phyloP scores from a whole-genome alignment of 768 basidiomycete species.

The Lactarius indigo region DNA sequence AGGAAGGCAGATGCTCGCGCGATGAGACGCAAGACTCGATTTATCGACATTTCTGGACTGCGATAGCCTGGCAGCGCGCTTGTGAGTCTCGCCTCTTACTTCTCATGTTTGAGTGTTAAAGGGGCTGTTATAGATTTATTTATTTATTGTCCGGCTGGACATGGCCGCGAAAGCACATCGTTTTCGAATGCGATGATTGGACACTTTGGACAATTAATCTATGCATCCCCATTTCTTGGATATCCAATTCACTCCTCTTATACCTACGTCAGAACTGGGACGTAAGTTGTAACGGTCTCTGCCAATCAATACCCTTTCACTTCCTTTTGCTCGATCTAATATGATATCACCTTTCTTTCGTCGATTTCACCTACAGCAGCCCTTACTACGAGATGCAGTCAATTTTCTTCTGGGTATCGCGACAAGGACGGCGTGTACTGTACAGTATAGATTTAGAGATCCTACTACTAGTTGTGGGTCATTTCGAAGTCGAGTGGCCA shows the following conservation, averaged over 20 bases:
- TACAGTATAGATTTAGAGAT: slow-evolving; percentile 6
- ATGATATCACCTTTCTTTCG: background rate
- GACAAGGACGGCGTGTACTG: slow-evolving; percentile 6
- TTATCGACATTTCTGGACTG: slow-evolving; percentile 59
- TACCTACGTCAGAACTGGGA: background rate
- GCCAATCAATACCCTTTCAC: background rate
- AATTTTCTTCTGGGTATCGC: background rate
- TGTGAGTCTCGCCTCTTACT: background rate
- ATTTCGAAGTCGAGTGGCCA: background rate
- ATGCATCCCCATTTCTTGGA: background rate
- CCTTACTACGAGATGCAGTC: background rate
- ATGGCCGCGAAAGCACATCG: background rate
- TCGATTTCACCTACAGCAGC: background rate
- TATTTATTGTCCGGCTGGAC: background rate
- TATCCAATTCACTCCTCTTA: slow-evolving; percentile 4
- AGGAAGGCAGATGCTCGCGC: slow-evolving; percentile 42
- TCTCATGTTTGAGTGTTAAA: background rate
- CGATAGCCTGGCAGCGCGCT: slow-evolving; percentile 16
- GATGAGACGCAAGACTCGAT: slow-evolving; percentile 74
- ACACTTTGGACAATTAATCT: background rate
- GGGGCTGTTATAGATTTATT: background rate
- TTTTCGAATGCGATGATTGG: background rate
- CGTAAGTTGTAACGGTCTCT: background rate
- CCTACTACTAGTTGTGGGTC: background rate
- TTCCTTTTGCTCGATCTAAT: slow-evolving; percentile 16